Evolutionary conservation across 768 basidiomycete genomes (phyloP), one percentile per base, ranked within the genome.

Genomic region (Chalciporus piperatus): DNA sequence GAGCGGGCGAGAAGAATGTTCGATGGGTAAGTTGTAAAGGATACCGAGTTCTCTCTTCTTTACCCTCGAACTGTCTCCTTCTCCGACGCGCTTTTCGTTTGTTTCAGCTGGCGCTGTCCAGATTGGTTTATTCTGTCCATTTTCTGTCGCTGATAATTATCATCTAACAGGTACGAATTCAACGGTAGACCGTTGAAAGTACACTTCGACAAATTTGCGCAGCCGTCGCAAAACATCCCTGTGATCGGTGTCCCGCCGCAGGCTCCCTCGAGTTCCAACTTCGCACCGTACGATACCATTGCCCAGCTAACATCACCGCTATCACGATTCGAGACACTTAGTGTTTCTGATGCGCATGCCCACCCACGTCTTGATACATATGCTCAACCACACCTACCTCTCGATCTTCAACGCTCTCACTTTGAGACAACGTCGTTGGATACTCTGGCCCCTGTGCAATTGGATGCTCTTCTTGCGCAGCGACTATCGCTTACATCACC

Each of bases 111-210:
- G 25, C 11, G 9, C 13, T 23, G 16, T 35, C 22, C 3, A 12
- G 3, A 39, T 46, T 16, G 43, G 28, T 47, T 40, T 12, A 3
- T 38, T 42, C 25, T 8, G 6, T 25, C 14, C 32, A 40, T 41
- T 23, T 45, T 37, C 45, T 43, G 25, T 48, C 14, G 43, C 60
- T 60, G 37, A 40, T 43, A 3, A 27, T 54, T 35, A 32, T 13
- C 33, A 6, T 51, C 32, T 39, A 54, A 14, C 65, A 96, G 93
- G 27, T 90, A 84, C 61, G 94, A 97, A 58, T 90, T 88, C 60
- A 90, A 90, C 62, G 93, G 93, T 4, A 84, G 92, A 23, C 73
- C 77, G 9, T 77, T 98, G 38, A 94, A 94, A 64, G 96, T 98
- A 11, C 89, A 93, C 65, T 89, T 85, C 63, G 96, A 98, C 76